Evolutionary conservation across 768 basidiomycete genomes (phyloP).

Genomic region (Russula emetica): DNA sequence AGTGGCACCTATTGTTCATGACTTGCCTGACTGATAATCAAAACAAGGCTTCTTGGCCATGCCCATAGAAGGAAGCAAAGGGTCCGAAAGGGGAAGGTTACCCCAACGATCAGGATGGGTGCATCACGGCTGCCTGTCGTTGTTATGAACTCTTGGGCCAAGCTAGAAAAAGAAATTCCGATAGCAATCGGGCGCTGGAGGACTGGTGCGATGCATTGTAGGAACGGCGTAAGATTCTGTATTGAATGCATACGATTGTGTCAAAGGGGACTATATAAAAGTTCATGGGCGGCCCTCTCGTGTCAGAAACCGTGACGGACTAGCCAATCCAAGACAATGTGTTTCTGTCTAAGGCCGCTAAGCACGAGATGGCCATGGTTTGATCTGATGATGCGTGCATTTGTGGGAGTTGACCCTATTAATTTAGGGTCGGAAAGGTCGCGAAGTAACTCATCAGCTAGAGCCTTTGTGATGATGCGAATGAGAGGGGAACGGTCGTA

Average conservation of each 20-base stretch:
- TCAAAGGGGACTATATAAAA: constrained; percentile 22
- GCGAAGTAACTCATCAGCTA: constrained; percentile 52
- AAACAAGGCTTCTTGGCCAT: not conserved
- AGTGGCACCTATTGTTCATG: constrained; percentile 2
- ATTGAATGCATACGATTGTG: constrained; percentile 13
- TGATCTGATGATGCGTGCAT: constrained; percentile 44
- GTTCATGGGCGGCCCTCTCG: constrained; percentile 18
- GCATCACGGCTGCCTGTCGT: constrained; percentile 15
- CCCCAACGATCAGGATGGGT: constrained; percentile 12
- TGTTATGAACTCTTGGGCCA: constrained; percentile 1
- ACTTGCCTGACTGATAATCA: constrained; percentile 4
- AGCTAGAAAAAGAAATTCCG: not conserved
- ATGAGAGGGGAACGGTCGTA: constrained; percentile 9
- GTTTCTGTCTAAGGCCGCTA: constrained; percentile 60
- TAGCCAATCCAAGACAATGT: constrained; percentile 59
- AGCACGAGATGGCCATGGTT: constrained; percentile 58
- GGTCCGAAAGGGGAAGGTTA: constrained; percentile 5
- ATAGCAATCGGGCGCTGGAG: constrained; percentile 7
- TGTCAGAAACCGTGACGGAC: constrained; percentile 57
- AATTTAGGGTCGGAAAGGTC: constrained; percentile 49
- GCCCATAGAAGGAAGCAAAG: constrained; percentile 4
- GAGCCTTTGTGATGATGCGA: constrained; percentile 39
- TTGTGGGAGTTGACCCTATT: constrained; percentile 46
- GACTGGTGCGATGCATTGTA: not conserved
- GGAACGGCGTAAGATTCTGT: constrained; percentile 15